Base-by-base conservation (phyloP, 495 filamentous ascomycete genomes). In the Xanthoparmelia taractica region DNA sequence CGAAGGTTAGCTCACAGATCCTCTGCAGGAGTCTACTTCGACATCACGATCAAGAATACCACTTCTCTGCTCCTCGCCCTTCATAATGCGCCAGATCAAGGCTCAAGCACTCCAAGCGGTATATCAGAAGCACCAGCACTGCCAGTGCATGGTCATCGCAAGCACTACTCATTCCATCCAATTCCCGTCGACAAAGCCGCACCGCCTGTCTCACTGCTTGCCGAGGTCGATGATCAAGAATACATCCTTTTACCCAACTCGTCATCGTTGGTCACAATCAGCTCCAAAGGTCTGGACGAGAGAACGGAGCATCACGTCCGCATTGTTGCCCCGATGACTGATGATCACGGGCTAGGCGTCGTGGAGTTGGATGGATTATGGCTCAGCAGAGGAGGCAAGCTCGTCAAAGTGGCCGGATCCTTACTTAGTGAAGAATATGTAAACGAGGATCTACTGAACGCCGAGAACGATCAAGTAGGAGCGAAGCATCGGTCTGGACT, bases 361-460 rank as follows among this genome's bases (percentile, higher is more conserved):
- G 57, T 77, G 0, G 69, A 75, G 58, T 58, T 77, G 31, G 72
- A 77, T 41, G 74, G 74, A 18, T 60, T 77, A 17, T 77, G 74
- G 71, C 65, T 77, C 25, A 72, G 71, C 54, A 68, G 72, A 64
- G 70, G 69, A 29, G 74, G 72, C 50, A 52, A 72, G 48, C 63
- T 75, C 3, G 59, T 71, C 36, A 64, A 68, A n/a, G 64, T 73
- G 18, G 56, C 62, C 29, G 69, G 72, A 27, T 68, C 68, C 27
- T 47, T 56, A 36, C 59, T 67, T 11, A 59, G 45, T 29, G 68
- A 71, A 20, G 72, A 69, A 29, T 63, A 64, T 29, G 64, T 63
- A 18, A 67, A 72, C 40, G 68, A 69, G 38, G 71, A 73, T 56
- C 25, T 36, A 20, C 43, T 67, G 5, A 59, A 63, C 29, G 62